These are phyloP conservation scores for Vairimorpha ceranae DNA, from an alignment of 371 early-diverging fungal genomes.

Conservation along the genomic window DNA sequence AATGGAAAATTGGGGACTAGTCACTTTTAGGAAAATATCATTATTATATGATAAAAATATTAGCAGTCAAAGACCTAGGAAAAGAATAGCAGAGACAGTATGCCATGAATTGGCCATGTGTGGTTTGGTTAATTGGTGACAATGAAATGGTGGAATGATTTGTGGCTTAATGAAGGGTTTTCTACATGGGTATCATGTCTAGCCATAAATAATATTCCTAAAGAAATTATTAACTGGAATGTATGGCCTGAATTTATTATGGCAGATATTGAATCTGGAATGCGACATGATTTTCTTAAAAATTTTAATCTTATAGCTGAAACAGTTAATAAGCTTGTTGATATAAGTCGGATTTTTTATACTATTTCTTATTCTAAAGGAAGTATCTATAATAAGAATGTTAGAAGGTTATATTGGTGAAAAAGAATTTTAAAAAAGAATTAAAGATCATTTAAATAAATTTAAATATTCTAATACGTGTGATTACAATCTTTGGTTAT, in stretches of 20 bases:
- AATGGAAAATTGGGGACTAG: slow-evolving; percentile 81
- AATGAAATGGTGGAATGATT: slow-evolving; percentile 75
- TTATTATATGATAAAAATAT: slow-evolving; percentile 68
- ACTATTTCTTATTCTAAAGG: slow-evolving; percentile 74
- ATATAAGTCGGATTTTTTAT: slow-evolving; percentile 75
- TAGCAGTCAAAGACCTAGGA: slow-evolving; percentile 67
- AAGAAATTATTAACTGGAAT: slow-evolving; percentile 63
- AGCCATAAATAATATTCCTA: slow-evolving; percentile 70
- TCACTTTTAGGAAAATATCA: slow-evolving; percentile 73
- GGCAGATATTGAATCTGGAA: slow-evolving; percentile 68
- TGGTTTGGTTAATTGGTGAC: slow-evolving; percentile 90
- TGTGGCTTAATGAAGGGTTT: slow-evolving; percentile 93
- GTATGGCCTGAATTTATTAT: slow-evolving; percentile 66
- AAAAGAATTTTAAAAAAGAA: slow-evolving; percentile 66
- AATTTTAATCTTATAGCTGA: slow-evolving; percentile 83
- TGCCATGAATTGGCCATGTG: slow-evolving; percentile 88
- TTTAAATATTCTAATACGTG: slow-evolving; percentile 74
- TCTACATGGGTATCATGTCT: slow-evolving; percentile 80
- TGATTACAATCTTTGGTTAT: slow-evolving; percentile 74
- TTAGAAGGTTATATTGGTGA: slow-evolving; percentile 70
- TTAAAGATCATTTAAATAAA: slow-evolving; percentile 70
- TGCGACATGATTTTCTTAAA: slow-evolving; percentile 71
- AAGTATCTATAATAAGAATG: slow-evolving; percentile 80
- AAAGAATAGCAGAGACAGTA: slow-evolving; percentile 73
- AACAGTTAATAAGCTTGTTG: slow-evolving; percentile 69